Conservation (phyloP, 225 moss, liverwort and hornwort genomes). For the Antitrichia curtipendula region DNA sequence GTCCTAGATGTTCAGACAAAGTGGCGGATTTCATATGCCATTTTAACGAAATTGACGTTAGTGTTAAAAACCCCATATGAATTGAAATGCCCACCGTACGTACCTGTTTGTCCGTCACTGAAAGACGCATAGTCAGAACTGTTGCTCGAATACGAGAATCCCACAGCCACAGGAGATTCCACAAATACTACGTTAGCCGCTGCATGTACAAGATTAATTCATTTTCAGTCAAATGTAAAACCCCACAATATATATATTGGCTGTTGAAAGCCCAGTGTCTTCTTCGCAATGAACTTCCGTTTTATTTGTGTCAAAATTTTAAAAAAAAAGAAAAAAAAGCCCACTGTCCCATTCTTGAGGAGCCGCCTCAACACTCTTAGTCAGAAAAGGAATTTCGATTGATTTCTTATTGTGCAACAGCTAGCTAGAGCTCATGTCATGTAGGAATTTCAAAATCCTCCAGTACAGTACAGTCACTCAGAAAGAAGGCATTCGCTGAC, state of each 20-base stretch:
- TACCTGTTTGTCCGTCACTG: conserved; percentile 27
- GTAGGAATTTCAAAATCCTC: background rate
- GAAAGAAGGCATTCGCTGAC: background rate
- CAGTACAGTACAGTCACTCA: background rate
- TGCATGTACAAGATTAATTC: background rate
- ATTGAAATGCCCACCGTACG: background rate
- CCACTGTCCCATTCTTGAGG: background rate
- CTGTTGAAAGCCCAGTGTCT: background rate
- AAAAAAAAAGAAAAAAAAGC: no score
- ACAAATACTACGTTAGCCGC: conserved; percentile 38
- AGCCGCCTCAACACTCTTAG: background rate
- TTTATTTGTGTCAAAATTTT: no score
- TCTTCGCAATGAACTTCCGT: no score
- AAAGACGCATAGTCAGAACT: conserved; percentile 9
- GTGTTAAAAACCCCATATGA: background rate
- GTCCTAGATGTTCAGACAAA: no score
- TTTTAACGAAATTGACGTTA: no score
- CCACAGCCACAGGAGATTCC: conserved; percentile 47
- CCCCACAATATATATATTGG: no score
- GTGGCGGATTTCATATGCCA: no score
- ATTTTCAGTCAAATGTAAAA: background rate
- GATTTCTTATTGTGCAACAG: background rate
- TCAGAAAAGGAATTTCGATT: background rate
- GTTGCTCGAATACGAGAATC: conserved; percentile 36
- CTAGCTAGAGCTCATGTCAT: background rate